Evolutionary conservation across 192 early-diverging fungal genomes (phyloP), one percentile per base, ranked within the genome.

Genomic region (Coemansia sp.): DNA sequence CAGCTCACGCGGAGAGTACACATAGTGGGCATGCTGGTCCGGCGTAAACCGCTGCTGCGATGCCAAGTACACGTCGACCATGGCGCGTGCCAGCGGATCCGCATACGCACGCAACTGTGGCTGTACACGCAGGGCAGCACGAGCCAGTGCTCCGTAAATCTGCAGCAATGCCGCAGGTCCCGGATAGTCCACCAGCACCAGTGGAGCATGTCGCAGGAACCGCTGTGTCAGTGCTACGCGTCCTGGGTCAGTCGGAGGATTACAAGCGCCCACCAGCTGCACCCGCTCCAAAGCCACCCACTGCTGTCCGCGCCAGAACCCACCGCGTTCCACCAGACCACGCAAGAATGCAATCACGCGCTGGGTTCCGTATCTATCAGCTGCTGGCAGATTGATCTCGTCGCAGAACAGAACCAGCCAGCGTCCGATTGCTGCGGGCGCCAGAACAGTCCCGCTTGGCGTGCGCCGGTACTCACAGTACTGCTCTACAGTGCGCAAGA

Each of bases 331-430:
- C 7, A 99, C 86, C 48, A 98, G 70, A 63, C 94, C 93, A 36
- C 97, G 86, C 56, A 99, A 63, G 70, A 97, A 98, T 2, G 96
- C 93, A 19, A 98, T 92, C 26, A 97, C 96, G 11, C 95, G 87
- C 67, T 99, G 97, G 18, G 97, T 98, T 18, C 93, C 93, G 50
- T 99, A 99, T 61, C 93, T 89, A 80, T 99, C 97, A 12, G 80
- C 78, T 14, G 93, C 91, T 0, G 97, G 97, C 66, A 99, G 76
- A 63, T 99, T 99, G 72, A 99, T 94, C 83, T 99, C 97, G 69
- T 99, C 97, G 72, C 97, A 99, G 73, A 99, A 99, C 44, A 99
- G 81, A 9, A 99, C 95, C 19, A 99, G 83, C 96, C 96, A 98
- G 21, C 91, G 84, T 37, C 92, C 94, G 16, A 91, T 80, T 30